phyloP scores from a whole-genome alignment of 345 rosid species.

The Reutealis trisperma region DNA sequence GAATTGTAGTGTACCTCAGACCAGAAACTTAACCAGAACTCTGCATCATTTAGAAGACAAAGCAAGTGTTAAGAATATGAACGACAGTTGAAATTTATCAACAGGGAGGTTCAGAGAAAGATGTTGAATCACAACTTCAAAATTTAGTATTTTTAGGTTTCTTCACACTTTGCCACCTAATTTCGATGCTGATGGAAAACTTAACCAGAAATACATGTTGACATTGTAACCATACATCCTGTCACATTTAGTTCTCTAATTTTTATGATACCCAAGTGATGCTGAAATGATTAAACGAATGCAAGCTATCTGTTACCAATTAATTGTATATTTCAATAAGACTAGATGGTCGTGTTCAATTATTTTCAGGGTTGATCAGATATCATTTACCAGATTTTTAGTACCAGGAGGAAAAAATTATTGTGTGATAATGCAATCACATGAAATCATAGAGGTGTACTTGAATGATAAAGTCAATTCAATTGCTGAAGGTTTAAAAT shows the following conservation, averaged over 20 bases:
- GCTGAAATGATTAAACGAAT: background rate
- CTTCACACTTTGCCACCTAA: background rate
- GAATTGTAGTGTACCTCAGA: constrained; percentile 97
- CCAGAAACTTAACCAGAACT: constrained; percentile 98
- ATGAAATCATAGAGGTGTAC: constrained; percentile 1
- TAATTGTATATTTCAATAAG: background rate
- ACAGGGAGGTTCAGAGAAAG: background rate
- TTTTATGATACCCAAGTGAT: background rate
- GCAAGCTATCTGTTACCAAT: background rate
- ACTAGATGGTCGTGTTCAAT: background rate
- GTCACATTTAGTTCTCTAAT: background rate
- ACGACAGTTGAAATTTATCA: background rate
- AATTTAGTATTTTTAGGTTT: background rate
- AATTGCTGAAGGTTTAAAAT: background rate
- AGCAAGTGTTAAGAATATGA: background rate
- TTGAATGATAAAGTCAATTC: background rate
- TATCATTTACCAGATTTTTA: background rate
- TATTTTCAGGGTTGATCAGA: background rate
- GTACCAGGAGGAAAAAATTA: background rate
- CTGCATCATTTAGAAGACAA: constrained; percentile 48
- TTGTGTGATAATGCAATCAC: background rate
- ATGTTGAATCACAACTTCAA: background rate
- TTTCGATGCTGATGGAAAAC: background rate
- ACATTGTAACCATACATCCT: background rate
- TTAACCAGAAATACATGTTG: background rate